Evolutionary conservation across 257 asterid genomes (phyloP), one percentile per base, ranked within the genome.

Genomic region (Plantago ovata): DNA sequence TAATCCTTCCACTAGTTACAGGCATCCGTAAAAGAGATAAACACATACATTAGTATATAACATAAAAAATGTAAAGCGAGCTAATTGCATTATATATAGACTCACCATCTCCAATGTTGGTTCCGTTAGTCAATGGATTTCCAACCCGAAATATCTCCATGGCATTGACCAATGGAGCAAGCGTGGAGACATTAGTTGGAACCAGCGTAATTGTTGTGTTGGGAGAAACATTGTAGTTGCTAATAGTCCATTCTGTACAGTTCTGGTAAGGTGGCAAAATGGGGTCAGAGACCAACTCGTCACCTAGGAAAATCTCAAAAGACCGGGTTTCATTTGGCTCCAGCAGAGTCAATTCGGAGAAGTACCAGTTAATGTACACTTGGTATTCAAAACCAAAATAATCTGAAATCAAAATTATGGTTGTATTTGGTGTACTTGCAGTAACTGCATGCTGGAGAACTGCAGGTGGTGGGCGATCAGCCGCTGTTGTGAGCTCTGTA

Each of bases 91-190:
- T 28, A 28, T 3, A 28, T 50, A 11, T 0, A 16, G 38, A 22
- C 72, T 1, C 63, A 85, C 95, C 77, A 64, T 85, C 94, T 6
- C 58, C 36, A 13, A 1, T 54, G 47, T 77, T 57, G 52, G 96
- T 87, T 28, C 94, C 94, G 50, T 69, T 16, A 0, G 78, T 65
- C 11, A 79, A 24, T 0, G 47, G 61, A 20, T 71, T 68, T 20
- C 92, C 72, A 16, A 82, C 55, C 12, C 5, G 9, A 54, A 70
- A 82, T 1, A 78, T 57, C 62, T 84, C 94, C 79, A 80, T 23
- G 38, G 85, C 96, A 38, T 82, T 84, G 75, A 87, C 77, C 41
- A 84, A 69, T 5, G 94, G 94, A 3, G 94, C 79, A 39, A 84
- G 83, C 3, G 84, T 76, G 2, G 94, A 84, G 62, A 16, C 77